Base-by-base conservation (phyloP, 176 grass and related monocot species). In the Saccharum officinarum region DNA sequence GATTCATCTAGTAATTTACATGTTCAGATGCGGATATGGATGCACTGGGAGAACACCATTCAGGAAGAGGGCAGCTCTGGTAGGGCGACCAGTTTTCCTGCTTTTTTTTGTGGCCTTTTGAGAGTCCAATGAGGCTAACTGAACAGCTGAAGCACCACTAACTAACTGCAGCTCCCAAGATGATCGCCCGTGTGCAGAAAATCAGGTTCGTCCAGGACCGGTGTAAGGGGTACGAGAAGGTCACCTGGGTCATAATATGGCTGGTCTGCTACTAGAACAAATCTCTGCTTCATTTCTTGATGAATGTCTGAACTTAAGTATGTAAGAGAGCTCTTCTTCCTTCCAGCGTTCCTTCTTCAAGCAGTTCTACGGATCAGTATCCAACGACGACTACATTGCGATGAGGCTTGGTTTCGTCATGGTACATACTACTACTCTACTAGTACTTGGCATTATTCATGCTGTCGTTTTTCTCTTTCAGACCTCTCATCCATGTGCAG, bases 331-430 rank as follows among this genome's bases (percentile, higher is more conserved):
- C 15, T 69, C 46, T 81, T 39, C 72, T 33, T 76, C 17, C 11
- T 84, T 92, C 54, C 87, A 98, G 96, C 69, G 85, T 85, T 90
- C 93, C 22, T 95, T 98, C 80, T 87, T 98, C 10, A 98, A 98
- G 74, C 96, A 98, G 62, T 95, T 98, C 71, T 95, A 92, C 80
- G 89, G 78, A 79, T 90, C 96, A 22, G 69, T 98, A 22, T 90
- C 87, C 33, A 52, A 86, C 76, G 87, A 91, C 15, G 96, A 95
- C 28, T 95, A 98, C 38, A 77, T 73, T 3, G 86, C 93, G 52
- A 86, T 95, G 89, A 82, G 96, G 75, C 85, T 92, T 83, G 93
- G 96, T 30, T 98, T 98, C 40, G 86, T 98, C 77, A 91, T 87
- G 78, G 96, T 93, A 92, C 26, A 67, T 40, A 40, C 37, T 34